Evolutionary conservation across 768 basidiomycete species (phyloP), one percentile per base, ranked within the genome.

Genomic region (Leccinum truebloodii): DNA sequence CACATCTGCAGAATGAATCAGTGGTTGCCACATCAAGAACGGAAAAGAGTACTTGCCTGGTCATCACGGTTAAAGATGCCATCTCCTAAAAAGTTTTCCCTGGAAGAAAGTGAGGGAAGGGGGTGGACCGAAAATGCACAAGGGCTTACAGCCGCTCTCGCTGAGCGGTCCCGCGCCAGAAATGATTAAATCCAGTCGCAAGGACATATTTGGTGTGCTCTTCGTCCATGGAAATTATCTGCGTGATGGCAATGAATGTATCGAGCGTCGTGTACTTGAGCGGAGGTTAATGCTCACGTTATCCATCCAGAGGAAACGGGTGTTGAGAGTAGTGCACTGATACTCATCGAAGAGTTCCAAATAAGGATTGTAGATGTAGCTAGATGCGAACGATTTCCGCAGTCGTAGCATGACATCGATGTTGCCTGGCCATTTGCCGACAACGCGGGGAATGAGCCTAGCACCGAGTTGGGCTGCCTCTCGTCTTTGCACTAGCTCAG

Each of bases 21-120:
- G 62, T 51, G 61, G 18, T 20, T 5, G 55, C 60, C 13, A 30
- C 18, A 37, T 22, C 8, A 46, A 61, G 8, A 28, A 54, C 22
- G 16, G 44, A 18, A 49, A 26, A 53, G 18, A 48, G 20, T 51
- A 62, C 78, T 73, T 68, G 85, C 86, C 73, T 86, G 83, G 65
- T 87, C 89, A 70, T 90, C 89, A 16, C 88, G 81, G 63, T 90
- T 90, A 72, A 92, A 92, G 41, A 92, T 90, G 2, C 89, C 88
- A 62, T 82, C 78, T 4, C 90, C 90, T n/a, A 91, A 77, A 69
- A 89, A 86, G 51, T 39, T 69, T 60, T 80, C 78, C 64, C 78
- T 79, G 63, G 0, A 34, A 58, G 22, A 58, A 46, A 1, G 44
- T 70, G 57, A 68, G 67, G 28, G 54, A 63, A 22, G 26, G 14